Base-by-base conservation (phyloP, 148 eudicot genomes). In the Rhododendron kiyosumense region DNA sequence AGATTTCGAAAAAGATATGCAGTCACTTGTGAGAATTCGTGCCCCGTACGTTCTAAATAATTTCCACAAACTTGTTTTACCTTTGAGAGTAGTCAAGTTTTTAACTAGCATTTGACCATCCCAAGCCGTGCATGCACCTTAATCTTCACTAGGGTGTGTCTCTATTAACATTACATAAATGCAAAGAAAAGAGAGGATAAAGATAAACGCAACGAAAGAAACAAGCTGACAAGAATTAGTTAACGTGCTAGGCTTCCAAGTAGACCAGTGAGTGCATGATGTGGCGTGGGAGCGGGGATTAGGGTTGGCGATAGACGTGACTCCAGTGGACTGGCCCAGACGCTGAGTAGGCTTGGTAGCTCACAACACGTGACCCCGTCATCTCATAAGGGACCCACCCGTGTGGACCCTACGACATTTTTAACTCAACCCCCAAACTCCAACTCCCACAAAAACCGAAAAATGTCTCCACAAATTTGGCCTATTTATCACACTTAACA, bases 341-440 rank as follows among this genome's bases (percentile, higher is more conserved):
- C 7, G 51, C 15, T 26, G 14, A n/a, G 59, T n/a, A 61, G 41
- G 82, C 1, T 49, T 26, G 36, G 61, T 61, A 7, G 20, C 43
- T 24, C 82, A 79, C 82, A 49, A 49, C 82, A 79, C 82, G n/a
- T 79, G 34, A 79, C 61, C 61, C 17, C 54, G 82, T 79, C 81
- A 26, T 46, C 81, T 46, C 81, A 46, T 28, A 28, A 41, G 45
- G 45, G 45, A 5, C 36, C 36, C 32, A 49, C 3, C 51, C 49
- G 0, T 24, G 30, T 41, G 52, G 81, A 22, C 12, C 79, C 30
- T 18, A 76, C 48, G 0, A 17, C 26, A 0, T 36, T 76, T 15
- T 67, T n/a, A 38, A 1, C 22, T 8, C 13, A 18, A 75, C 46
- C 78, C 7, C n/a, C 14, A 41, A 34, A 13, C 14, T 69, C 20